Conservation (phyloP, 1,139 yeast genomes). For the Blastobotrys elegans region DNA sequence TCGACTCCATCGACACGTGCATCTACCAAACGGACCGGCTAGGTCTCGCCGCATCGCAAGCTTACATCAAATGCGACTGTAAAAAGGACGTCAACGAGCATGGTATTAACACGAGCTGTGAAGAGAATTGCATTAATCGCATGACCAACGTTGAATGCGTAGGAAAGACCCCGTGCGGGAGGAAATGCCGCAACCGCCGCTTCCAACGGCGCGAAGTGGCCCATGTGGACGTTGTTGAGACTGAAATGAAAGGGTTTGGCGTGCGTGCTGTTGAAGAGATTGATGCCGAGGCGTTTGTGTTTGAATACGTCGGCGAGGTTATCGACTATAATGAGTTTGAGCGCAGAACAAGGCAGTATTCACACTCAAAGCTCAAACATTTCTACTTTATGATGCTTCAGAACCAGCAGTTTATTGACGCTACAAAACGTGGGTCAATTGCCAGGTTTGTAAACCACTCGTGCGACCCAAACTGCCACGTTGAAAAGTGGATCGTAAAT, state of each 20-base stretch:
- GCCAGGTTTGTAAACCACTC: slow-evolving; percentile 94
- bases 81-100: slow-evolving; percentile 44
- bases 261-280: slow-evolving; percentile 62
- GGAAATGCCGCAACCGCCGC: slow-evolving; percentile 77
- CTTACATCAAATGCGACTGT: slow-evolving; percentile 88
- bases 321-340: slow-evolving; percentile 72
- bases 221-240: slow-evolving; percentile 63
- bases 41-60: not conserved
- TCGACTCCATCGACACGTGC: slow-evolving; percentile 53
- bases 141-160: slow-evolving; percentile 90
- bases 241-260: slow-evolving; percentile 87
- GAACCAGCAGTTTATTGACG: slow-evolving; percentile 89
- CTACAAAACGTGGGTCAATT: slow-evolving; percentile 79
- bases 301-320: slow-evolving; percentile 93
- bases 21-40: slow-evolving; percentile 47
- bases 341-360: slow-evolving; percentile 69
- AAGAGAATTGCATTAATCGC: slow-evolving; percentile 85
- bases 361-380: slow-evolving; percentile 66
- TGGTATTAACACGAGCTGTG: slow-evolving; percentile 68
- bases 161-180: slow-evolving; percentile 66
- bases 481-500: slow-evolving; percentile 96
- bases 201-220: slow-evolving; percentile 77
- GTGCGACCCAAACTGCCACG: slow-evolving; percentile 89
- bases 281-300: slow-evolving; percentile 63
- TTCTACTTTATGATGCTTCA: slow-evolving; percentile 97